phyloP scores from a whole-genome alignment of 768 basidiomycete genomes.

The Leucocoprinus leucothites region DNA sequence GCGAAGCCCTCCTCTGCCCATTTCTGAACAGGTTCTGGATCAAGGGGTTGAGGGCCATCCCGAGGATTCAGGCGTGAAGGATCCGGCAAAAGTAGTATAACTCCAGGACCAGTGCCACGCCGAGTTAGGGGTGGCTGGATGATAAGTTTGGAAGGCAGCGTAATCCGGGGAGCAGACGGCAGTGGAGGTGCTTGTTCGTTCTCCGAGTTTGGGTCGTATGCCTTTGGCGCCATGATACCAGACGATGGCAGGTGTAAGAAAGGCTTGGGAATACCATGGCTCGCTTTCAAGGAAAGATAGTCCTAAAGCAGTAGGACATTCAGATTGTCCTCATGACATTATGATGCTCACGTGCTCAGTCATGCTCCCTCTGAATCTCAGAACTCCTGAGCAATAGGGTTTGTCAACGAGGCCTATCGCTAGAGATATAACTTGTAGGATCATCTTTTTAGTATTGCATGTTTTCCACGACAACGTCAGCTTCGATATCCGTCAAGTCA shows the following conservation, averaged over 20 bases:
- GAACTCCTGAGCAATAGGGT: no score
- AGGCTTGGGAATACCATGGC: neutral
- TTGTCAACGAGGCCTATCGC: no score
- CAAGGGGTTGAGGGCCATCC: conserved; percentile 29
- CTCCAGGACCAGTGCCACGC: conserved; percentile 44
- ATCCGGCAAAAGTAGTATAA: conserved; percentile 40
- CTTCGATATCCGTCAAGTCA: no score
- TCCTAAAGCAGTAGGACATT: no score
- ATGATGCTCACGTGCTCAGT: no score
- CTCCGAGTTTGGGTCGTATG: conserved; percentile 37
- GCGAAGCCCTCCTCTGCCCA: conserved; percentile 56
- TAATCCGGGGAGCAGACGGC: conserved; percentile 36
- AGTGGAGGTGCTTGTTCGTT: conserved; percentile 38
- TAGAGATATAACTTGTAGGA: no score
- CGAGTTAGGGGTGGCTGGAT: conserved; percentile 48
- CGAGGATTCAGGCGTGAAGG: conserved; percentile 21
- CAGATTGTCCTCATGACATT: no score
- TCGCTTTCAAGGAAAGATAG: neutral
- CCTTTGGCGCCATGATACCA: conserved; percentile 20
- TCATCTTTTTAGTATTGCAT: no score
- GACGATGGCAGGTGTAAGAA: conserved; percentile 14
- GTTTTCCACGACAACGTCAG: no score
- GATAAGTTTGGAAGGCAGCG: conserved; percentile 26
- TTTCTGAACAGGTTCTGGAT: conserved; percentile 47
- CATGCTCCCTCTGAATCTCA: no score